These are phyloP conservation scores for Termitomyces sp. DNA, from an alignment of 768 basidiomycete genomes.

Conservation along the genomic window DNA sequence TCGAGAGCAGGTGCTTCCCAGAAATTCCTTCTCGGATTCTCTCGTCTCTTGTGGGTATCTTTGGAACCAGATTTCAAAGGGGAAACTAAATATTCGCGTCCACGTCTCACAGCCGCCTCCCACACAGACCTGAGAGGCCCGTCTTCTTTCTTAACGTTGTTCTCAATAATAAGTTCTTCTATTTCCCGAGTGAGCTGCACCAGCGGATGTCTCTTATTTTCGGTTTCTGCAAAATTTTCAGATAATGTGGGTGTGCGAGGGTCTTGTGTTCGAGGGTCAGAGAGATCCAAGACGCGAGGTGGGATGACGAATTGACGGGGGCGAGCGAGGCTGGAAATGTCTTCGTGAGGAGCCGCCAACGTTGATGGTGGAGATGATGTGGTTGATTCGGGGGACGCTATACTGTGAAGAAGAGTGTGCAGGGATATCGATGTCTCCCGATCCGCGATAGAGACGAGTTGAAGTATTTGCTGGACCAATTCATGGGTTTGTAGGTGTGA, in stretches of 20 bases:
- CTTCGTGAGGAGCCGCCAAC: conserved; percentile 17
- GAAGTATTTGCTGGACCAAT: conserved; percentile 32
- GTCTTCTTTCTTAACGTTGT: conserved; percentile 51
- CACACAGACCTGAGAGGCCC: conserved; percentile 55
- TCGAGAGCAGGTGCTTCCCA: conserved; percentile 4
- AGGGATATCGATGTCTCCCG: conserved; percentile 56
- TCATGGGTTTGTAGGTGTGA: conserved; percentile 38
- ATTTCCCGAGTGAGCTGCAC: conserved; percentile 48
- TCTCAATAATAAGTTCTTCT: conserved; percentile 62
- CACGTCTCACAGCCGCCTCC: conserved; percentile 35
- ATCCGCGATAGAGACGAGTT: conserved; percentile 36
- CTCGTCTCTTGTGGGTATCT: not conserved
- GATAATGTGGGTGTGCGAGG: not conserved
- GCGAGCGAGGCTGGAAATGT: conserved; percentile 31
- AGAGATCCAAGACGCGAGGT: conserved; percentile 5
- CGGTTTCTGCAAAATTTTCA: not conserved
- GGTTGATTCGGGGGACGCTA: conserved; percentile 30
- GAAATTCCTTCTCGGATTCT: not conserved
- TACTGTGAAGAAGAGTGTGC: conserved; percentile 48
- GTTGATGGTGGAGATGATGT: conserved; percentile 11
- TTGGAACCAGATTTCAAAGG: not conserved
- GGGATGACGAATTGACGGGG: conserved; percentile 28
- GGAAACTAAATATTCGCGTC: conserved; percentile 4
- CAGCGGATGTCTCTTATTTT: conserved; percentile 23
- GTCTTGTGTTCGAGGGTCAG: conserved; percentile 3